Percentiles rank a stretch among this genome's conserved stretches.
Conservation (phyloP, 2,329 filamentous ascomycete genomes). For the Clonostachys byssicola region DNA sequence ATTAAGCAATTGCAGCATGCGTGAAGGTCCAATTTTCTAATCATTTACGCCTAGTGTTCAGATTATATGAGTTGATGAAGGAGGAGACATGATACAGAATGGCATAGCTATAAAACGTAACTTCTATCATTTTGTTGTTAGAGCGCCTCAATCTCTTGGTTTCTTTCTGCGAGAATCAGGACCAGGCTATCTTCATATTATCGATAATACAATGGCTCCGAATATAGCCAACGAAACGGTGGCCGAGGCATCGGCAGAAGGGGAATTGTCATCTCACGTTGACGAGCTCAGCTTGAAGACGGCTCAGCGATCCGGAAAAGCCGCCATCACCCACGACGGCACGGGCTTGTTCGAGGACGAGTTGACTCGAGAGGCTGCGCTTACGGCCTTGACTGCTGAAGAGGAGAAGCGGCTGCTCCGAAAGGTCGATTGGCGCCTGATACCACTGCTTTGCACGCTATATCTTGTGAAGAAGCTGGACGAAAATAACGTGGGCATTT, state of each 20-base stretch:
- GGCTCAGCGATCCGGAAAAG: not conserved
- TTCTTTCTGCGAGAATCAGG: too few relatives aligned
- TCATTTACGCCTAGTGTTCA: too few relatives aligned
- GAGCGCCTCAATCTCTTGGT: too few relatives aligned
- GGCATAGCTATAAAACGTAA: too few relatives aligned
- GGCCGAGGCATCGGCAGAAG: not conserved
- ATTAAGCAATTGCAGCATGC: too few relatives aligned
- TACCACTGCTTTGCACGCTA: slow-evolving; percentile 42
- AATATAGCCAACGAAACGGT: not conserved
- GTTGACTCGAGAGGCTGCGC: not conserved
- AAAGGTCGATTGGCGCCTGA: slow-evolving; percentile 57
- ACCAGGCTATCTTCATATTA: too few relatives aligned
- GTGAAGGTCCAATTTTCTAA: too few relatives aligned
- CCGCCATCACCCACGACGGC: not conserved
- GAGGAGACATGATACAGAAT: too few relatives aligned
- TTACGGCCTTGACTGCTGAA: not conserved
- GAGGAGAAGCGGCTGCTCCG: slow-evolving; percentile 31
- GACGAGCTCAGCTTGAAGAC: not conserved
- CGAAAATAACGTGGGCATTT: not conserved
- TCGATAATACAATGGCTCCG: not conserved
- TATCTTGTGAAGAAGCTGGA: slow-evolving; percentile 22
- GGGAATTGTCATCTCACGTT: not conserved
- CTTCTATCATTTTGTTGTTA: too few relatives aligned
- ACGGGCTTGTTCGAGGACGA: not conserved
- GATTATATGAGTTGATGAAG: too few relatives aligned